phyloP scores from a whole-genome alignment of 2,329 filamentous ascomycete genomes.

The Cryphonectria naterciae region DNA sequence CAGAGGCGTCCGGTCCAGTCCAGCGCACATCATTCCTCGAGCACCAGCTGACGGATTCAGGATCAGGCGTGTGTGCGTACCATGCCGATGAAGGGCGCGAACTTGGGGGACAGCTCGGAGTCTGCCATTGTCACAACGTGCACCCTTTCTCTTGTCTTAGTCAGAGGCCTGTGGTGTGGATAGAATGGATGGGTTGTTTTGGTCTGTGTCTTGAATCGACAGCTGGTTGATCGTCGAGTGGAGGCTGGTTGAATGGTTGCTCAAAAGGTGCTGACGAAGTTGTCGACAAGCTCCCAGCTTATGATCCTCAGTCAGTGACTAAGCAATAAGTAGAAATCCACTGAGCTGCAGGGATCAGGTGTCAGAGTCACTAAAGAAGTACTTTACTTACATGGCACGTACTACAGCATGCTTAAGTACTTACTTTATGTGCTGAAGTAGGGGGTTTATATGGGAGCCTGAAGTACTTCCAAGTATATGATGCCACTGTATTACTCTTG shows the following conservation, averaged over 20 bases:
- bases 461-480: neutral
- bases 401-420: no score
- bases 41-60: neutral
- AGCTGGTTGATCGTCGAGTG: neutral
- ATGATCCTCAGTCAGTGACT: slow-evolving; percentile 11
- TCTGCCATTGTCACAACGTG: slow-evolving; percentile 49
- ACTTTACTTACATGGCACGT: neutral
- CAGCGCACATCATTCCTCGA: neutral
- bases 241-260: slow-evolving; percentile 8
- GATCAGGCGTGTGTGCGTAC: slow-evolving; percentile 52
- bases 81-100: slow-evolving; percentile 88
- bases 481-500: neutral
- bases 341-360: neutral
- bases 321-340: neutral
- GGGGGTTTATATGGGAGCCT: no score
- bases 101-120: slow-evolving; percentile 72
- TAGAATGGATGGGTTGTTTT: neutral
- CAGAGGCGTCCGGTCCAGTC: slow-evolving; percentile 22
- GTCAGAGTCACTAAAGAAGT: neutral
- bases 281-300: slow-evolving; percentile 20
- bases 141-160: neutral
- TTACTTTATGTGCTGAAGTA: no score
- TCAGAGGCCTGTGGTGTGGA: neutral
- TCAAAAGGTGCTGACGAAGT: slow-evolving; percentile 13
- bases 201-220: neutral